phyloP scores from a whole-genome alignment of 2,329 filamentous ascomycete genomes.

The Fusarium sp. region DNA sequence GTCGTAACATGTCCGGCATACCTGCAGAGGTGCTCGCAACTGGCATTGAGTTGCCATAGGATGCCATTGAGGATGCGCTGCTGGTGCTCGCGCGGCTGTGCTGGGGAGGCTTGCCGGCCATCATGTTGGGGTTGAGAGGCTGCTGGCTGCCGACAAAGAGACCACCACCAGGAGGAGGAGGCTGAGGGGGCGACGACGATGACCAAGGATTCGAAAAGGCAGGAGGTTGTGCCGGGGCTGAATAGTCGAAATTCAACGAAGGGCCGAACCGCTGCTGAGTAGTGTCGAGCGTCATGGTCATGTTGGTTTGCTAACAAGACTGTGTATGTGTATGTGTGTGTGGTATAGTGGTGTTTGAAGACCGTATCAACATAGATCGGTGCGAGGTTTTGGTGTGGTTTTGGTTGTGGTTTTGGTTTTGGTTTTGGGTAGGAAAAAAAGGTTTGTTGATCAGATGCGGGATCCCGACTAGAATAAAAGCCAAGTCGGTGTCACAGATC shows the following conservation, averaged over 20 bases:
- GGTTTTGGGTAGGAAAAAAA: slow-evolving; percentile 39
- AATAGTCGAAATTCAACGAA: slow-evolving; percentile 83
- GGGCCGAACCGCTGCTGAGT: slow-evolving; percentile 85
- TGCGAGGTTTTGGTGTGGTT: slow-evolving; percentile 22
- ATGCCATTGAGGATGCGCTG: slow-evolving; percentile 71
- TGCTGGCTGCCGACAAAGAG: slow-evolving; percentile 73
- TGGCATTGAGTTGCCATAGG: slow-evolving; percentile 77
- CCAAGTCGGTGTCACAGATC: slow-evolving; percentile 60
- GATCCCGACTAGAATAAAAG: slow-evolving; percentile 59
- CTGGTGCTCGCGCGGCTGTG: slow-evolving; percentile 68
- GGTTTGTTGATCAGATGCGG: slow-evolving; percentile 66
- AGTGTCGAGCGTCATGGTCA: slow-evolving; percentile 96
- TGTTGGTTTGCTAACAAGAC: slow-evolving; percentile 59
- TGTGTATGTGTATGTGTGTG: slow-evolving; percentile 32
- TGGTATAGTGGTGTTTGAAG: slow-evolving; percentile 24
- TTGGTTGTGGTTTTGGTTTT: neutral
- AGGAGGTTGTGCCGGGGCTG: slow-evolving; percentile 63
- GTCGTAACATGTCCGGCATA: slow-evolving; percentile 50
- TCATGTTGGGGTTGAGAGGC: slow-evolving; percentile 67
- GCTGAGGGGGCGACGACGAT: slow-evolving; percentile 58
- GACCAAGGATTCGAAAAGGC: slow-evolving; percentile 96
- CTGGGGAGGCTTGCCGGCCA: slow-evolving; percentile 56
- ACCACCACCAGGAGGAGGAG: slow-evolving; percentile 66
- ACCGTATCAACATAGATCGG: slow-evolving; percentile 42
- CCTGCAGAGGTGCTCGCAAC: slow-evolving; percentile 81